Conservation (phyloP, 257 asterid genomes). For the Nicotiana otophora region DNA sequence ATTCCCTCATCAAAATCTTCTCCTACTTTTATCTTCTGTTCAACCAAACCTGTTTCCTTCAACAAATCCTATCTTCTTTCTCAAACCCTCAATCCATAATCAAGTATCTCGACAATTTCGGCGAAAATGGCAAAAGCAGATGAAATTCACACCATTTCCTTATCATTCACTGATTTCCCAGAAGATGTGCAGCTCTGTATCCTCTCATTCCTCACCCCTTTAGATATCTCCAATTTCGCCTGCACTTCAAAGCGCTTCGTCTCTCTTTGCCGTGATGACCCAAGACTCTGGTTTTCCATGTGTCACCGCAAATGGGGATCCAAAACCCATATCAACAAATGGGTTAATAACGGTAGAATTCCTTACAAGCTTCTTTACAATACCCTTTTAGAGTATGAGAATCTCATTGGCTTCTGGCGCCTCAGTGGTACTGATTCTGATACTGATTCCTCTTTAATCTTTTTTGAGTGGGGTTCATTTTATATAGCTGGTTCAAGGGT, state of each 20-base stretch:
- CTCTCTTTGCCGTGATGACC: conserved; percentile 65
- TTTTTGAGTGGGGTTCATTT: conserved; percentile 83
- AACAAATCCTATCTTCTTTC: not conserved
- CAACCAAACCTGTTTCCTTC: not conserved
- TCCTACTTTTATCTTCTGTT: not conserved
- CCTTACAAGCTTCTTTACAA: conserved; percentile 55
- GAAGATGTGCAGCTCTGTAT: conserved; percentile 89
- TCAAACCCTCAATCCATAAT: not conserved
- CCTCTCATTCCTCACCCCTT: conserved; percentile 64
- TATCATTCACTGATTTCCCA: conserved; percentile 75
- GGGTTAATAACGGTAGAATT: conserved; percentile 56
- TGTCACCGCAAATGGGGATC: conserved; percentile 93
- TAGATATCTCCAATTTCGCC: conserved; percentile 62
- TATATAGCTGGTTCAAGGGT: conserved; percentile 64
- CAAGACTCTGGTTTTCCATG: conserved; percentile 75
- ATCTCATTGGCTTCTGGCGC: conserved; percentile 90
- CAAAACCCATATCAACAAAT: conserved; percentile 58
- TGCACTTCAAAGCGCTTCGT: conserved; percentile 64
- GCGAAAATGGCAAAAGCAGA: not conserved
- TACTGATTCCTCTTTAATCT: conserved; percentile 30
- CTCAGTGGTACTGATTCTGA: conserved; percentile 37
- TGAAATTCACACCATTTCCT: conserved; percentile 17
- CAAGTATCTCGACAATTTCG: not conserved
- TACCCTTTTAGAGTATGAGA: conserved; percentile 53
- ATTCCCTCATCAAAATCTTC: not conserved